A percentile compares a stretch with the other conserved stretches of the same genome.
Evolutionary conservation across 805 yeast species (phyloP).

Genomic region (Metschnikowia amazonensis): DNA sequence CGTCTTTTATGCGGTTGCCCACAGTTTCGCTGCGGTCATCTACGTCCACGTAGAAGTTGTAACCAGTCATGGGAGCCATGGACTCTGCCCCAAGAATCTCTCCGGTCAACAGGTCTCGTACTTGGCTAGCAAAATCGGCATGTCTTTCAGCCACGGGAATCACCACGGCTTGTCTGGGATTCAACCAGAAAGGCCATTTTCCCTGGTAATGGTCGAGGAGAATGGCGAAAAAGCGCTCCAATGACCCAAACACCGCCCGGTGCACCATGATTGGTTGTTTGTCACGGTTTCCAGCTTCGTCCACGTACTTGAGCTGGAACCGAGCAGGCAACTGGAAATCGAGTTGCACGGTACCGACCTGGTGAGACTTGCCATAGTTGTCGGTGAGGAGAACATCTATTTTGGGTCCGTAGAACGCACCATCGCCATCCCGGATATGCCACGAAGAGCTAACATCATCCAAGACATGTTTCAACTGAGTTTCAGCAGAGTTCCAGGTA

Average conservation of each 20-base stretch:
- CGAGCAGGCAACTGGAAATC: slow-evolving; percentile 92
- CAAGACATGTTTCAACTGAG: slow-evolving; percentile 56
- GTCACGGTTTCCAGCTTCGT: slow-evolving; percentile 44
- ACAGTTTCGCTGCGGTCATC: slow-evolving; percentile 75
- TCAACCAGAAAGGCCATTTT: slow-evolving; percentile 97
- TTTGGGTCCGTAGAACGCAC: slow-evolving; percentile 96
- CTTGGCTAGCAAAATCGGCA: slow-evolving; percentile 46
- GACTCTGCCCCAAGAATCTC: slow-evolving; percentile 30
- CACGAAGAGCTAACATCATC: slow-evolving; percentile 53
- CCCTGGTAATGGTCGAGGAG: slow-evolving; percentile 87
- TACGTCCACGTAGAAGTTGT: slow-evolving; percentile 68
- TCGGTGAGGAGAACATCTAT: slow-evolving; percentile 84
- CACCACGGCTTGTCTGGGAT: slow-evolving; percentile 83
- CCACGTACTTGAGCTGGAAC: slow-evolving; percentile 67
- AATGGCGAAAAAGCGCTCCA: slow-evolving; percentile 89
- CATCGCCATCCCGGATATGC: slow-evolving; percentile 86
- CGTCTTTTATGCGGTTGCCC: slow-evolving; percentile 77
- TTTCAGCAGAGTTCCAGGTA: slow-evolving; percentile 85
- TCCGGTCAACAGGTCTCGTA: slow-evolving; percentile 46
- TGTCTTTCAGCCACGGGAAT: slow-evolving; percentile 74
- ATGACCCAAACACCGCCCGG: slow-evolving; percentile 91
- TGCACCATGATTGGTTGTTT: slow-evolving; percentile 91
- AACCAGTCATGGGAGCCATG: slow-evolving; percentile 55
- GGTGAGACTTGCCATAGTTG: slow-evolving; percentile 76
- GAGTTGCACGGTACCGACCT: slow-evolving; percentile 91